phyloP scores from a whole-genome alignment of 495 filamentous ascomycete genomes.

The Daldinia caldariorum region DNA sequence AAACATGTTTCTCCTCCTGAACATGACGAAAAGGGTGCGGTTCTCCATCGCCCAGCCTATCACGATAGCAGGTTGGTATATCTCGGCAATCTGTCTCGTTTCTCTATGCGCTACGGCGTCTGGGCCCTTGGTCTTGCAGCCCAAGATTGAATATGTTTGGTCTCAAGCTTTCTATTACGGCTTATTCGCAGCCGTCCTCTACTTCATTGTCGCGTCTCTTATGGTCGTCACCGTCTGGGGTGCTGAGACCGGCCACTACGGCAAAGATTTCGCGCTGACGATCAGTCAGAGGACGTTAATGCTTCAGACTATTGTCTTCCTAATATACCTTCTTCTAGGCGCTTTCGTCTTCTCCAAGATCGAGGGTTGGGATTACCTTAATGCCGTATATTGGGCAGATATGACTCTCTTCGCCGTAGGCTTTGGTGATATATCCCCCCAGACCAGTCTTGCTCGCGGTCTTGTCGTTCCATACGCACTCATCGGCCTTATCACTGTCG shows the following conservation, averaged over 20 bases:
- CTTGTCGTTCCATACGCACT: slow-evolving; percentile 84
- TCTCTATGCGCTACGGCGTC: slow-evolving; percentile 66
- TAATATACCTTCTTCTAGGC: slow-evolving; percentile 78
- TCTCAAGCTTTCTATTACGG: slow-evolving; percentile 85
- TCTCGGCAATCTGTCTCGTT: slow-evolving; percentile 72
- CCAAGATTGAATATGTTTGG: slow-evolving; percentile 64
- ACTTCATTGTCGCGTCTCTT: slow-evolving; percentile 76
- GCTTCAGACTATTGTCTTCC: slow-evolving; percentile 84
- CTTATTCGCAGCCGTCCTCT: slow-evolving; percentile 77
- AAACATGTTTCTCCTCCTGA: slow-evolving; percentile 78
- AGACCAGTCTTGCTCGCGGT: slow-evolving; percentile 64
- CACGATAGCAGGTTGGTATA: slow-evolving; percentile 67
- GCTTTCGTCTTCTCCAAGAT: slow-evolving; percentile 74
- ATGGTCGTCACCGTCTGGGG: slow-evolving; percentile 76
- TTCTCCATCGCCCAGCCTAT: slow-evolving; percentile 84
- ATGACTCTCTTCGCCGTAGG: slow-evolving; percentile 88
- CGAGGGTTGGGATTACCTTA: slow-evolving; percentile 81
- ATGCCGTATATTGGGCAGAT: slow-evolving; percentile 85
- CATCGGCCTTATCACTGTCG: slow-evolving; percentile 81
- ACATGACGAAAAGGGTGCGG: slow-evolving; percentile 82
- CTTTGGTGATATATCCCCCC: slow-evolving; percentile 73
- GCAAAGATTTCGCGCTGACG: slow-evolving; percentile 75
- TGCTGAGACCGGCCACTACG: slow-evolving; percentile 69
- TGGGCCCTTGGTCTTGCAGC: slow-evolving; percentile 58
- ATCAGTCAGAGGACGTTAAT: slow-evolving; percentile 82